Base-by-base conservation (phyloP, 768 basidiomycete species). In the Macrolepiota dolichaula region DNA sequence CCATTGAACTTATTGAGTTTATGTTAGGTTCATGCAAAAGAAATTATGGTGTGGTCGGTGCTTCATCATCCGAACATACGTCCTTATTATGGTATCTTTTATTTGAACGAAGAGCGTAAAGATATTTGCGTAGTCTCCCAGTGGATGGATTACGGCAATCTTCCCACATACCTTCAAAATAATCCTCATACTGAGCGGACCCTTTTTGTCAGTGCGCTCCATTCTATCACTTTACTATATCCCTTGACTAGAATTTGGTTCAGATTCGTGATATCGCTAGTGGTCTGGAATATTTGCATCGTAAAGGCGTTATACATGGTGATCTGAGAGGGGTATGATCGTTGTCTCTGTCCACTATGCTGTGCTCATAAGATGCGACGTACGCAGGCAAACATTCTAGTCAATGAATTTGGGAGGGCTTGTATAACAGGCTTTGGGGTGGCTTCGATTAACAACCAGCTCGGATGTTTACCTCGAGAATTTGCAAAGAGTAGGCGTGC, bases 101-200 rank as follows among this genome's bases (percentile, higher is more conserved):
- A 57, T 15, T 36, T 62, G 2, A 55, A 57, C 4, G 6, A 36
- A 22, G 12, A 10, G 44, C 47, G 29, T 25, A 15, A 42, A 25
- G 11, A 27, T 19, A 1, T 52, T 15, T 62, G 61, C 40, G 51
- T 65, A 3, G 57, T 65, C 1, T 65, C 64, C 11, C 64, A 57
- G 2, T 65, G 64, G 64, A 65, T 62, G 64, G 25, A 29, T 13
- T 42, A 62, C 24, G 64, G 64, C 2, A 44, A 62, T 54, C 19
- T 65, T 19, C 49, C 19, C 10, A 12, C n/a, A n/a, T 65, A 59
- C 36, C 29, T 65, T 11, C 36, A 40, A 7, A 1, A 47, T 0
- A 54, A 65, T 54, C 61, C 61, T 2, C 24, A 1, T 9, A 25
- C n/a, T 2, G 37, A 5, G 40, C 46, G 63, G 3, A 12, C 29